Base-by-base conservation (phyloP, 2,329 filamentous ascomycete species). In the Exophiala bonariae region DNA sequence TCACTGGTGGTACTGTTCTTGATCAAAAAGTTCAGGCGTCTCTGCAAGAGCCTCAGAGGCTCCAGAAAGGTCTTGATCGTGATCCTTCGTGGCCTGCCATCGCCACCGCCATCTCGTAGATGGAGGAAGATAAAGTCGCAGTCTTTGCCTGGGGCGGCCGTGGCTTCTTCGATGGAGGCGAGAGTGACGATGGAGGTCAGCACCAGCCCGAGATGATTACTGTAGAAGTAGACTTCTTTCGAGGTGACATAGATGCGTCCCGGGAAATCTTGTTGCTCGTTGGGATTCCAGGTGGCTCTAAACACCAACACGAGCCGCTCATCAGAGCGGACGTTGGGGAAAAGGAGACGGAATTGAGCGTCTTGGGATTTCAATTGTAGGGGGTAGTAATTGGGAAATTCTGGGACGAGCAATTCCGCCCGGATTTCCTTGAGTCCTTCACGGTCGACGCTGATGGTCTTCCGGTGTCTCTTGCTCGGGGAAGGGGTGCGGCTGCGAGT, bases 21-120 rank as follows among this genome's bases (percentile, higher is more conserved):
- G 3, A 97, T 83, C 20, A 99, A 71, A 52, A 89, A 86, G 63
- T 95, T 95, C 13, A 99, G 74, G 14, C 93, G 83, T 37, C 84
- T 80, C 61, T 96, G 87, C 4, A 99, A 77, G 4, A 97, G 76
- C 52, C 82, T 81, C 34, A 96, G 75, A 18, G 93, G 87, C 59
- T 97, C 92, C 18, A 99, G 74, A 72, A 96, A 99, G 0, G 89
- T 87, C 71, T 96, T 97, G 63, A 99, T 82, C 0, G 88, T 92
- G 49, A 97, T 81, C 42, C 89, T 79, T 3, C 84, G 83, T 38
- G 84, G 84, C 10, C 80, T 83, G 34, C 77, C 76, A 50, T 78
- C 80, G 48, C 81, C 80, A 44, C 79, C 79, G 34, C 73, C 74
- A 39, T 84, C 78, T 59, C 86, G 83, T 43, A 86, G 77, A 62